Evolutionary conservation across 2,329 filamentous ascomycete genomes (phyloP).

Genomic region (Microsporum canis): DNA sequence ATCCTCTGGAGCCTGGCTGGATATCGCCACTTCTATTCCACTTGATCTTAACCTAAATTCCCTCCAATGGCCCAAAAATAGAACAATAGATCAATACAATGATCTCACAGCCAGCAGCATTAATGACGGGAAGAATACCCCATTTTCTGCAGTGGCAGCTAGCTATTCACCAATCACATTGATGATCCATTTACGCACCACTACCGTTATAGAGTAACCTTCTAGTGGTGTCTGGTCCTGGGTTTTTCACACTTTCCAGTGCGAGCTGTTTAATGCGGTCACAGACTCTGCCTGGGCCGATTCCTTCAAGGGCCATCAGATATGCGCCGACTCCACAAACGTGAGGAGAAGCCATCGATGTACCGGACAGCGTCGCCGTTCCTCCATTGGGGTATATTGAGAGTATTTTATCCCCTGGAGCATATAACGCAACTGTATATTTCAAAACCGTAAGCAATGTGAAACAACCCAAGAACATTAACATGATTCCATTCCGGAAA

Average conservation of each 20-base stretch:
- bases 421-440: constrained; percentile 44
- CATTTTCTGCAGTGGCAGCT: not conserved
- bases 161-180: not conserved
- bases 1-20: too few species aligned
- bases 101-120: not conserved
- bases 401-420: constrained; percentile 43
- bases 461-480: not conserved
- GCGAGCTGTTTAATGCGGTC: constrained; percentile 45
- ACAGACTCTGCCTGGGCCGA: constrained; percentile 36
- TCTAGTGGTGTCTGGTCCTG: constrained; percentile 18
- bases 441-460: not conserved
- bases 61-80: not conserved
- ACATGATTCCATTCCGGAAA: not conserved
- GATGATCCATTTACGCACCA: not conserved
- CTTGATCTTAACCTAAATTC: not conserved
- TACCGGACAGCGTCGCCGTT: constrained; percentile 34
- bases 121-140: not conserved
- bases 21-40: not conserved
- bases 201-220: constrained; percentile 21
- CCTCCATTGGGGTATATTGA: constrained; percentile 39
- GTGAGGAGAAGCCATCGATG: constrained; percentile 31
- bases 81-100: not conserved
- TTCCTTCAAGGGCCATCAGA: constrained; percentile 39
- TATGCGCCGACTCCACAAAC: constrained; percentile 46
- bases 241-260: constrained; percentile 16